These are phyloP conservation scores for Calamus simplicifolius DNA, from an alignment of 176 grass and related monocot species.

Conservation along the genomic window DNA sequence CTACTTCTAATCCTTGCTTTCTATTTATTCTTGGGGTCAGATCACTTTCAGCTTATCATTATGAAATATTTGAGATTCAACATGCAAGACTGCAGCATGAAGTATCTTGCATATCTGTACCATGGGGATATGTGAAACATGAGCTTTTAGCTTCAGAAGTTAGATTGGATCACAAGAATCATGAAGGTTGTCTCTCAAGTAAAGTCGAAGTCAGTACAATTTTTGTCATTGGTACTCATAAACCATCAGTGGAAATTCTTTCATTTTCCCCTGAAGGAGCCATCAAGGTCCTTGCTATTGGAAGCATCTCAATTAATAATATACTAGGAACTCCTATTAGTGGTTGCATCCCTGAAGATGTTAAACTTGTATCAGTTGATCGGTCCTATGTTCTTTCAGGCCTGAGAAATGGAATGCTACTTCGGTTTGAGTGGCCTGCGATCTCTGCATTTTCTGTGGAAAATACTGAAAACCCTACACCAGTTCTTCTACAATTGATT, in stretches of 20 bases:
- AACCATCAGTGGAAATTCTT: conserved; percentile 89
- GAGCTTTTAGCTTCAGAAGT: conserved; percentile 21
- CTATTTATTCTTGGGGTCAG: conserved; percentile 62
- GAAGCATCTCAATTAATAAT: conserved; percentile 67
- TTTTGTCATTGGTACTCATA: conserved; percentile 93
- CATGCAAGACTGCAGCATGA: conserved; percentile 69
- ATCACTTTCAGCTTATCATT: conserved; percentile 51
- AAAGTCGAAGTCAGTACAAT: conserved; percentile 48
- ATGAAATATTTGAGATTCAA: conserved; percentile 58
- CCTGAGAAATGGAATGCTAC: conserved; percentile 95
- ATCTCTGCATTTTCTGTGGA: conserved; percentile 6
- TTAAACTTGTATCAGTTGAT: conserved; percentile 71
- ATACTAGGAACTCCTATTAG: conserved; percentile 71
- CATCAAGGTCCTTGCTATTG: conserved; percentile 49
- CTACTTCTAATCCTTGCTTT: conserved; percentile 93
- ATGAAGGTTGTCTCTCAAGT: conserved; percentile 12
- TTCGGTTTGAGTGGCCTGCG: conserved; percentile 69
- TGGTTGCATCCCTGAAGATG: conserved; percentile 94
- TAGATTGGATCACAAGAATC: conserved; percentile 19
- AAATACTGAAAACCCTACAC: conserved; percentile 9
- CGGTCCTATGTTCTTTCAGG: conserved; percentile 78
- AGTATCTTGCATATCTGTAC: conserved; percentile 92
- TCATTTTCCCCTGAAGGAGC: conserved; percentile 56
- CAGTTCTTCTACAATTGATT: conserved; percentile 62
- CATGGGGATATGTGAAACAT: conserved; percentile 22